phyloP scores from a whole-genome alignment of 805 yeast species.

The Saccharomycopsis fodiens region DNA sequence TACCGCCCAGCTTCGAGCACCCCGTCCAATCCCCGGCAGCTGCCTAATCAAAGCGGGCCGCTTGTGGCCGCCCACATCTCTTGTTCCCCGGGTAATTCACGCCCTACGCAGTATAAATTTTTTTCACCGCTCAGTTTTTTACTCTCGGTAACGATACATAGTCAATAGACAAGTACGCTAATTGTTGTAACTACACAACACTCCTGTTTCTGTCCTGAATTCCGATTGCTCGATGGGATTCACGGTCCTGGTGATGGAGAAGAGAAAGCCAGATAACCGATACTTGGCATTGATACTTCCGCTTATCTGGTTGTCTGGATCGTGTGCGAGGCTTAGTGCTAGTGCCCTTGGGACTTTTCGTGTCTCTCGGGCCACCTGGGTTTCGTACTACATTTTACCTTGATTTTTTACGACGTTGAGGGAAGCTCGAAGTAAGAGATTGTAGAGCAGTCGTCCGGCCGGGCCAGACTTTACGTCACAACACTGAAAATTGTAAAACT shows the following conservation, averaged over 20 bases:
- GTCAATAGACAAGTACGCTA: neutral
- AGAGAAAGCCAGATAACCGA: slow-evolving; percentile 43
- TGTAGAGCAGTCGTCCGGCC: too few species aligned
- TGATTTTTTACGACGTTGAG: too few species aligned
- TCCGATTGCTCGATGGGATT: slow-evolving; percentile 38
- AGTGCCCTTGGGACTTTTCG: neutral
- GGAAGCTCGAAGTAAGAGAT: too few species aligned
- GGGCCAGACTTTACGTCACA: too few species aligned
- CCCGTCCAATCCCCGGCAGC: too few species aligned
- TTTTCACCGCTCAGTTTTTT: neutral
- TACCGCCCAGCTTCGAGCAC: too few species aligned
- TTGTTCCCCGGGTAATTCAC: too few species aligned
- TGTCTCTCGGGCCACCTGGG: slow-evolving; percentile 1
- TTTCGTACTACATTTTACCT: neutral
- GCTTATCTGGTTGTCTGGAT: slow-evolving; percentile 34
- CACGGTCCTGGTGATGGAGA: slow-evolving; percentile 59
- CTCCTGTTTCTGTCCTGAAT: slow-evolving; percentile 64
- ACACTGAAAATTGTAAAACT: too few species aligned
- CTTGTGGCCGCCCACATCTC: too few species aligned
- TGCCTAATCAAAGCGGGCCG: too few species aligned
- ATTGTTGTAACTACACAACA: slow-evolving; percentile 12
- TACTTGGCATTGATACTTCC: slow-evolving; percentile 42
- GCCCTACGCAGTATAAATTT: neutral
- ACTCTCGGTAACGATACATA: neutral
- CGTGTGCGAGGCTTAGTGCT: slow-evolving; percentile 29